Conservation (phyloP, 176 grass and related monocot species). For the Dendrocalamus sinicus region DNA sequence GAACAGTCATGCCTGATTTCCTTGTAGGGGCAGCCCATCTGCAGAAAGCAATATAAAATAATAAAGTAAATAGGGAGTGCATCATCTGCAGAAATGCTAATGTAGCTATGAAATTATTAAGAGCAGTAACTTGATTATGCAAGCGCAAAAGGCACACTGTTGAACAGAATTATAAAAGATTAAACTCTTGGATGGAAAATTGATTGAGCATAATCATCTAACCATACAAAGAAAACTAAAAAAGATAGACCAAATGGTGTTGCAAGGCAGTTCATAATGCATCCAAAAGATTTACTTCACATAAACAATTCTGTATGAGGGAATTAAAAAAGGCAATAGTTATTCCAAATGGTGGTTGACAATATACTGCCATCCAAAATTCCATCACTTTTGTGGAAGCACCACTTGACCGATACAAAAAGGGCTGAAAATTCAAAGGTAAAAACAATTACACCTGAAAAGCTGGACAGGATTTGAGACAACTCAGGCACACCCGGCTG, state of each 20-base stretch:
- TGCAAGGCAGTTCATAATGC: neutral
- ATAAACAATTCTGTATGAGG: neutral
- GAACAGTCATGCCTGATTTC: slow-evolving; percentile 98
- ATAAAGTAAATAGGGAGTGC: neutral
- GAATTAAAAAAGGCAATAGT: neutral
- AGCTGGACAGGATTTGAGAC: neutral
- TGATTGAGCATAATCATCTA: neutral
- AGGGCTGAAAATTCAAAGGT: neutral
- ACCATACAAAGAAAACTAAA: neutral
- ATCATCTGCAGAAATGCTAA: neutral
- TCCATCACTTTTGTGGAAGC: neutral
- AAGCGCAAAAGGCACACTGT: neutral
- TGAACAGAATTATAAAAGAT: neutral
- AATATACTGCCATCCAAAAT: neutral
- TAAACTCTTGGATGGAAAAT: neutral
- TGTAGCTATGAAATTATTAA: slow-evolving; percentile 4
- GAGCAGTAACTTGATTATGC: neutral
- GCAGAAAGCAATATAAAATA: slow-evolving; percentile 37
- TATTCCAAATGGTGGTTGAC: neutral
- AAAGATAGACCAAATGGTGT: neutral
- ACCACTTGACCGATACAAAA: neutral
- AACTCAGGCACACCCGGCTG: neutral
- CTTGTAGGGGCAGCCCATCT: slow-evolving; percentile 83
- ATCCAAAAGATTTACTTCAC: neutral
- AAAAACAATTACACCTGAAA: neutral